A percentile compares a stretch with the other conserved stretches of the same genome.
These are phyloP conservation scores for Pleurozium schreberi DNA, from an alignment of 225 moss, liverwort and hornwort species.

Conservation along the genomic window DNA sequence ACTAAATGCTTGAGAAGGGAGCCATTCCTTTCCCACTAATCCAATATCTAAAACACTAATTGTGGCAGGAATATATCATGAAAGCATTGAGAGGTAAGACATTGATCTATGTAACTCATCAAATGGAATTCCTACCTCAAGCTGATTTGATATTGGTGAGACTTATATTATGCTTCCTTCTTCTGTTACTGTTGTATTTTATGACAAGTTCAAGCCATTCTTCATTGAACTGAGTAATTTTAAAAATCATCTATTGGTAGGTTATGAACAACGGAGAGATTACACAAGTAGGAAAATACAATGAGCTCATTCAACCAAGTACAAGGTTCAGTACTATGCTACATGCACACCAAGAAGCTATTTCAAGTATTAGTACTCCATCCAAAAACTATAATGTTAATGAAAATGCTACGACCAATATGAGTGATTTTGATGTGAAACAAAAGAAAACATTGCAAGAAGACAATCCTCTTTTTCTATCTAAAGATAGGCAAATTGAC, in stretches of 20 bases:
- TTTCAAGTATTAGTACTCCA: slow-evolving; percentile 17
- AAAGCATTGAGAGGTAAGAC: slow-evolving; percentile 40
- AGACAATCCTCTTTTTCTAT: neutral
- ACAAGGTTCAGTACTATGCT: slow-evolving; percentile 39
- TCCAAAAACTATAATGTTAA: neutral
- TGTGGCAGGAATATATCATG: slow-evolving; percentile 32
- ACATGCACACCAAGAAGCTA: slow-evolving; percentile 47
- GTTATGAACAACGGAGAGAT: slow-evolving; percentile 47
- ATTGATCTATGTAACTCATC: slow-evolving; percentile 57
- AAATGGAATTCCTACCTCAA: slow-evolving; percentile 56
- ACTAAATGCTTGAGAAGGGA: neutral
- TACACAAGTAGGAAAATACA: slow-evolving; percentile 39
- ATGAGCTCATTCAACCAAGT: slow-evolving; percentile 39
- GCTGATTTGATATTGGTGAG: slow-evolving; percentile 56
- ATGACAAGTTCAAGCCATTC: neutral
- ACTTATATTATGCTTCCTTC: neutral
- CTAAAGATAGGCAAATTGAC: neutral
- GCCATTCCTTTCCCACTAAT: neutral
- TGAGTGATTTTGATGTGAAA: neutral
- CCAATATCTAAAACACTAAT: too few relatives aligned
- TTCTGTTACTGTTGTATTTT: neutral
- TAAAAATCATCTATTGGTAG: slow-evolving; percentile 3
- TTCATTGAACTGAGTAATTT: neutral
- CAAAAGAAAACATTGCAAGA: slow-evolving; percentile 7
- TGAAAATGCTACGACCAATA: neutral